These are phyloP conservation scores for Capronia americana DNA, from an alignment of 2,329 filamentous ascomycete species.

Conservation along the genomic window DNA sequence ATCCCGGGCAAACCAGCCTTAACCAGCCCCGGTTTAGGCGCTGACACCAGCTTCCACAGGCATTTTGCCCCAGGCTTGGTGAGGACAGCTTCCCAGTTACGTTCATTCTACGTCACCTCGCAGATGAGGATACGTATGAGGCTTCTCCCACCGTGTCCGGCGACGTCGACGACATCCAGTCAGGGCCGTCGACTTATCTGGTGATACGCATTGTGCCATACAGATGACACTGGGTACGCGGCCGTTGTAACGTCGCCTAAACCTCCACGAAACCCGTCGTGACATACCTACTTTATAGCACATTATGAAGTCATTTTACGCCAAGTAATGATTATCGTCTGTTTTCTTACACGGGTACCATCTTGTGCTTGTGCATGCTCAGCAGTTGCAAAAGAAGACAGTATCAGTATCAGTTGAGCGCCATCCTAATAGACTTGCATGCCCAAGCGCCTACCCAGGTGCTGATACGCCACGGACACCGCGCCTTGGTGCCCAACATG, in stretches of 20 bases:
- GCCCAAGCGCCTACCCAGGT: background rate
- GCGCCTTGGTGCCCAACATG: slow-evolving; percentile 1
- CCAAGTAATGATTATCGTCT: slow-evolving; percentile 16
- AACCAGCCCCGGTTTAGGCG: slow-evolving; percentile 4
- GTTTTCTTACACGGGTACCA: slow-evolving; percentile 1
- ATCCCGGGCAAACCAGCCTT: slow-evolving; percentile 2
- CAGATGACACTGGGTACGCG: background rate
- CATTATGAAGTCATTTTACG: slow-evolving; percentile 26
- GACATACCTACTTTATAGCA: slow-evolving; percentile 10
- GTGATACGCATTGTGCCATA: background rate
- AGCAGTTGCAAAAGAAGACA: background rate
- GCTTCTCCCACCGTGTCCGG: background rate
- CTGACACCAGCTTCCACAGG: background rate
- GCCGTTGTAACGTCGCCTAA: slow-evolving; percentile 8
- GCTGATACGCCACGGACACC: slow-evolving; percentile 5
- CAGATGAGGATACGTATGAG: background rate
- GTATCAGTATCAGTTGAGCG: slow-evolving; percentile 12
- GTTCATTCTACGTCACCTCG: background rate
- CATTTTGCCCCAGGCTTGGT: background rate
- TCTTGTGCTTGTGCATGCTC: slow-evolving; percentile 12
- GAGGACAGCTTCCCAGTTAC: background rate
- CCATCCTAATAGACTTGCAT: background rate
- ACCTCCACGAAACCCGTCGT: background rate
- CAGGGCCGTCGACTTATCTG: background rate
- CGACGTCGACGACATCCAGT: background rate